Conservation (phyloP, 139 green algal genomes). For the Chlamydomonas eustigma region DNA sequence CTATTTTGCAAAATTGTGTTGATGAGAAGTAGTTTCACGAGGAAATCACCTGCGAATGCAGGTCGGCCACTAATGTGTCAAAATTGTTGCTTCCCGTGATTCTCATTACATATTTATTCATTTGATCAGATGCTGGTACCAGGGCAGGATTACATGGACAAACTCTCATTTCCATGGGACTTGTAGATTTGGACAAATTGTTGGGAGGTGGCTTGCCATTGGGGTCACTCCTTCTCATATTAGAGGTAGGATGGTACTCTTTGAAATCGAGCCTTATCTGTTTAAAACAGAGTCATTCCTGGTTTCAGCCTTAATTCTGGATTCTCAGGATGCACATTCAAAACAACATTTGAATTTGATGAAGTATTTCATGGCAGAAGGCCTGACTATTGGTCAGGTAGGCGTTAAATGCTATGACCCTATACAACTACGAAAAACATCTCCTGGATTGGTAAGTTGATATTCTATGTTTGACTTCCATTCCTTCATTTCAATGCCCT, state of each 20-base stretch:
- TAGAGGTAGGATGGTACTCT: no score
- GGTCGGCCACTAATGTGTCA: background rate
- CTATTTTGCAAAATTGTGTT: no score
- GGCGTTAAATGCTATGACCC: background rate
- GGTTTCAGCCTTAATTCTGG: no score
- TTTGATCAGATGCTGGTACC: slow-evolving; percentile 55
- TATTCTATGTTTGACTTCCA: no score
- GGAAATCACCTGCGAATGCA: background rate
- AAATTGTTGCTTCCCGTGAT: background rate
- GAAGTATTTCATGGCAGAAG: slow-evolving; percentile 77
- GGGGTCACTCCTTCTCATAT: slow-evolving; percentile 55
- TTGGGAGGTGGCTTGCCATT: slow-evolving; percentile 72
- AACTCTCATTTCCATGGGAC: slow-evolving; percentile 70
- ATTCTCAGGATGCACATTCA: slow-evolving; percentile 44
- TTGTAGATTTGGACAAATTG: slow-evolving; percentile 68
- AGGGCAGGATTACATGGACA: slow-evolving; percentile 66
- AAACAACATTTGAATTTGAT: slow-evolving; percentile 61
- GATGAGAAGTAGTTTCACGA: slow-evolving; percentile 5
- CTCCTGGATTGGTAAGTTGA: no score
- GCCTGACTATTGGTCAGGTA: slow-evolving; percentile 58
- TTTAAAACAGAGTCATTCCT: no score
- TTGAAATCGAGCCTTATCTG: no score
- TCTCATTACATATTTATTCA: background rate
- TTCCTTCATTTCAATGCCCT: slow-evolving; percentile 6
- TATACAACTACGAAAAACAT: no score